A percentile compares a stretch with the other conserved stretches of the same genome.
These are phyloP conservation scores for Aspergillus sp. DNA, from an alignment of 2,329 filamentous ascomycete genomes.

Conservation along the genomic window DNA sequence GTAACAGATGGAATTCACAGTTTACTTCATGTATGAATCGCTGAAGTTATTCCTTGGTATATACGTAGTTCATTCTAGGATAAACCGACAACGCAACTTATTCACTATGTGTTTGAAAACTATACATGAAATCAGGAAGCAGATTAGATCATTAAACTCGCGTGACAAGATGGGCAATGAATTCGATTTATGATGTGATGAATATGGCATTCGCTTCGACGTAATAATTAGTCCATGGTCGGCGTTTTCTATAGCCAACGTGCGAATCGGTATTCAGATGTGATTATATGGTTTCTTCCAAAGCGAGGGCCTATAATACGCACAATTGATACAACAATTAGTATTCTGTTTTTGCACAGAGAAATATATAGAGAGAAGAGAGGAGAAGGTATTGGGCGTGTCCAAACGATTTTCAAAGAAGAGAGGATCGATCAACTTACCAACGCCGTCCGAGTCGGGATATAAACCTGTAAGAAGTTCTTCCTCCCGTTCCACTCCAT, in stretches of 20 bases:
- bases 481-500: conserved; percentile 85
- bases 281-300: conserved; percentile 45
- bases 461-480: conserved; percentile 92
- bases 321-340: neutral
- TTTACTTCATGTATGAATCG: too few species aligned
- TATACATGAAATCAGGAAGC: too few species aligned
- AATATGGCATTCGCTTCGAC: neutral
- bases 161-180: too few species aligned
- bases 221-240: neutral
- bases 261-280: too few species aligned
- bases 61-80: too few species aligned
- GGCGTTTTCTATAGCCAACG: too few species aligned
- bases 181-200: too few species aligned
- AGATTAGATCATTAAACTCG: too few species aligned
- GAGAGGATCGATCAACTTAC: conserved; percentile 50
- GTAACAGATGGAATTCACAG: too few species aligned
- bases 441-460: conserved; percentile 78
- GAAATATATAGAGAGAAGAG: neutral
- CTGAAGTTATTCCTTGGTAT: too few species aligned
- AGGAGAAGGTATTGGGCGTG: neutral
- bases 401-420: neutral
- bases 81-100: too few species aligned
- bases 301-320: conserved; percentile 52
- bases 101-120: too few species aligned
- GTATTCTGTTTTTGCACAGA: neutral